Base-by-base conservation (phyloP, 345 rosid species). In the Acer negundo region DNA sequence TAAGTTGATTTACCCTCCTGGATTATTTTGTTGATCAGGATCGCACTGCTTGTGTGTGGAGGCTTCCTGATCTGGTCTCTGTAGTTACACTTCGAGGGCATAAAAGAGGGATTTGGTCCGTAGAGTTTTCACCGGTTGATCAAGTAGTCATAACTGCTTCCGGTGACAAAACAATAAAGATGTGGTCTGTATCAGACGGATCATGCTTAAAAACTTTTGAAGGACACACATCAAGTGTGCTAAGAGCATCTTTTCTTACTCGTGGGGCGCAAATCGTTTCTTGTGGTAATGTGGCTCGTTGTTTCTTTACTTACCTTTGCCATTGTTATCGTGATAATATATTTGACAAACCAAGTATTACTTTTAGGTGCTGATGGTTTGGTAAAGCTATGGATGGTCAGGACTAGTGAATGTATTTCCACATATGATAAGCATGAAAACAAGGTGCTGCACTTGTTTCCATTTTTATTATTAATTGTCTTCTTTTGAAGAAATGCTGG, bases 81-180 rank as follows among this genome's bases (percentile, higher is more conserved):
- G 97, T 92, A 62, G 94, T 92, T 65, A 89, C 87, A 51, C 91
- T 94, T 47, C 89, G 72, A 82, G 99, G 99, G 75, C 99, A 96
- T 76, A 94, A 94, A 80, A 89, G 98, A 81, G 95, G 99, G 78
- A 75, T 96, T 76, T 96, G 97, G 97, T 96, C 95, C 69, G 99
- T 96, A 6, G 97, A 96, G 86, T 96, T 96, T 84, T 96, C 99
- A 74, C 94, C 97, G 17, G 89, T 94, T 75, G 99, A 96, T 91
- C 94, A 92, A 80, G 94, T 97, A 86, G 92, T 95, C 68, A 88
- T 95, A 79, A 95, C 99, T 20, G 93, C 97, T 55, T 94, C 99
- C 69, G 99, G 95, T 17, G 99, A 95, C 88, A 91, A 90, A 83
- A 92, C 97, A 23, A 84, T 95, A 73, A 95, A 90, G 82, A 91